A percentile compares a stretch with the other conserved stretches of the same genome.
Conservation (phyloP, 257 asterid genomes). For the Rubia yunnanensis region DNA sequence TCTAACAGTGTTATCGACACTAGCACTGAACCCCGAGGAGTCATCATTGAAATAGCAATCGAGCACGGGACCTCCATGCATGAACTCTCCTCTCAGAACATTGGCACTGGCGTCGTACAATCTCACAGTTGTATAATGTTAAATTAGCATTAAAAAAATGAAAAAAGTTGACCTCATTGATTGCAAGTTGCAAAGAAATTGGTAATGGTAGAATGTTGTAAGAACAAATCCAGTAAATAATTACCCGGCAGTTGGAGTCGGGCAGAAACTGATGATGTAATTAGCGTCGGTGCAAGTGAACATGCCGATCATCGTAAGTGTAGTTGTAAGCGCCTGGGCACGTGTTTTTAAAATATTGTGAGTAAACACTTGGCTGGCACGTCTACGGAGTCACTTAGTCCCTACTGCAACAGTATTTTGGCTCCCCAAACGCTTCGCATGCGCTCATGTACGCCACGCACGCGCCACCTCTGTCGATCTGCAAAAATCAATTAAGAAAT, state of each 20-base stretch:
- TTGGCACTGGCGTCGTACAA: conserved; percentile 90
- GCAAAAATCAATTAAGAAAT: background rate
- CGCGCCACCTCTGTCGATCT: no score
- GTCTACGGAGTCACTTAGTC: conserved; percentile 29
- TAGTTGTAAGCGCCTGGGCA: conserved; percentile 49
- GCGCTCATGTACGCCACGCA: conserved; percentile 65
- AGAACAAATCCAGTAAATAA: background rate
- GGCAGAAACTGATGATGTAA: conserved; percentile 38
- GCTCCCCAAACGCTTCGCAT: conserved; percentile 25
- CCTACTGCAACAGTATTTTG: conserved; percentile 32
- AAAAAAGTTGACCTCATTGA: background rate
- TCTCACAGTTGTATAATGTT: conserved; percentile 61
- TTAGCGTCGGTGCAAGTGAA: conserved; percentile 38
- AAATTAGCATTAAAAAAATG: no score
- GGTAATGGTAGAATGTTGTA: background rate
- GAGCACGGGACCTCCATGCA: conserved; percentile 77
- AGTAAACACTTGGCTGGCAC: conserved; percentile 26
- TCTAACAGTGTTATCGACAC: conserved; percentile 70
- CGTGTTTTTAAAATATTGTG: conserved; percentile 27
- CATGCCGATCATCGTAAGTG: conserved; percentile 39
- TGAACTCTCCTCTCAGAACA: conserved; percentile 66
- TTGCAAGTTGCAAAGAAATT: background rate
- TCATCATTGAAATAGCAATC: conserved; percentile 93
- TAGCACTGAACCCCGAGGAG: conserved; percentile 82
- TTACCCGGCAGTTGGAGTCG: conserved; percentile 34